Base-by-base conservation (phyloP, 352 stramenopile species). In the Poterioochromonas sp. region DNA sequence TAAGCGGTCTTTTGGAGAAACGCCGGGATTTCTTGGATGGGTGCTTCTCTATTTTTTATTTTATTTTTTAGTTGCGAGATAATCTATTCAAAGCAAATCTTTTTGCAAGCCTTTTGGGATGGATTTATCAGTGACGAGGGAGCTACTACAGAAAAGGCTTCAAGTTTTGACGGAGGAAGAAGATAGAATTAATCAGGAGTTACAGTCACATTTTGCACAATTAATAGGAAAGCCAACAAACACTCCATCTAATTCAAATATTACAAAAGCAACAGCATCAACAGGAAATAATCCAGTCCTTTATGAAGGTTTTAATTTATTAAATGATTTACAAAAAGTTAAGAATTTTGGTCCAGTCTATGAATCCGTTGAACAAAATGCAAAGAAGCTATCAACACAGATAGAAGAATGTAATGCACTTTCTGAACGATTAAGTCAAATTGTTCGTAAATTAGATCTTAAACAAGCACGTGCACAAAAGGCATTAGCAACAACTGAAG, bases 401-500 rank as follows among this genome's bases (percentile, higher is more conserved):
- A 41, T 79, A 15, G 73, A 79, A 41, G 73, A 79, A 1, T 79
- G 73, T 62, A 18, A 34, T 1, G 12, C 73, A 44, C 53, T 79
- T 1, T 79, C 73, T n/a, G 73, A 79, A n/a, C 53, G 60, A 3
- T 32, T 79, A 20, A 79, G 73, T 34, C 0, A 1, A 8, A 49
- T 79, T 1, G 73, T 79, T 1, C 11, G 73, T 0, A 54, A 47
- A 71, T 32, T 79, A 22, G 73, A 79, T 62, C 1, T 43, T 0
- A 79, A 44, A n/a, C 73, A 79, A 62, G 44, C 71, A 26, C 8
- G 73, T 22, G 73, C 73, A 41, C 73, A 79, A 32, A 0, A 71
- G 35, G 39, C 73, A 2, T 34, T 79, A 0, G 73, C 51, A 41
- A 53, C 34, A 12, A 71, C 54, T 29, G 73, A 79, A 62, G 73